These are phyloP conservation scores for Colletotrichum musicola DNA, from an alignment of 2,329 filamentous ascomycete species.

Conservation along the genomic window DNA sequence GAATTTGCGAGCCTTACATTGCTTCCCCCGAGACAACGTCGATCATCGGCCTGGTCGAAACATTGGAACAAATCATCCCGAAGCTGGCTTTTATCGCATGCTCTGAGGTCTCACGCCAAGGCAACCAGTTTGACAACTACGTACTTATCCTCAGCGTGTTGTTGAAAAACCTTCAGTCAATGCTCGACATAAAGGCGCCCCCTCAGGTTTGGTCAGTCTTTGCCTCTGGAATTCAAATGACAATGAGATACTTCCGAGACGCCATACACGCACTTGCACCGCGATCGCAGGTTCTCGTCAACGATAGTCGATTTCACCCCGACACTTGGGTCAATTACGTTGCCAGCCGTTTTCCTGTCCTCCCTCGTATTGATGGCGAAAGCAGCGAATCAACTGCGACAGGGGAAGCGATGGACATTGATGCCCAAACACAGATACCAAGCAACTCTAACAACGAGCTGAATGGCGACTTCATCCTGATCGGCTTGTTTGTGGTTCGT, in stretches of 20 bases:
- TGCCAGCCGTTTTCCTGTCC: slow-evolving; percentile 17
- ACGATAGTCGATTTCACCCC: slow-evolving; percentile 27
- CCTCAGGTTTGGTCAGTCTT: slow-evolving; percentile 54
- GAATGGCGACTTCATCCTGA: slow-evolving; percentile 54
- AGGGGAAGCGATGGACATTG: slow-evolving; percentile 19
- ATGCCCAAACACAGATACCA: neutral
- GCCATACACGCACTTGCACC: slow-evolving; percentile 15
- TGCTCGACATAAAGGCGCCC: slow-evolving; percentile 49
- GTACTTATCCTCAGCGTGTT: slow-evolving; percentile 54
- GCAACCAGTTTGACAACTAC: slow-evolving; percentile 54
- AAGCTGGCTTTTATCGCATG: slow-evolving; percentile 64
- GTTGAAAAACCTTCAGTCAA: slow-evolving; percentile 50
- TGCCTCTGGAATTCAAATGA: slow-evolving; percentile 50
- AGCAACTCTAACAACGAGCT: slow-evolving; percentile 43
- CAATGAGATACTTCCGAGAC: slow-evolving; percentile 45
- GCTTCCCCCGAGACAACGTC: slow-evolving; percentile 22
- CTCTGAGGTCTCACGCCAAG: slow-evolving; percentile 52
- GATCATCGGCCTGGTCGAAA: slow-evolving; percentile 7
- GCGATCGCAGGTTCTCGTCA: slow-evolving; percentile 10
- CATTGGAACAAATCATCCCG: slow-evolving; percentile 53
- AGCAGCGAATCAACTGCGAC: neutral
- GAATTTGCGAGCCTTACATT: slow-evolving; percentile 23
- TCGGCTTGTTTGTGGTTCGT: slow-evolving; percentile 53
- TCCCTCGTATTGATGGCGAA: slow-evolving; percentile 26
- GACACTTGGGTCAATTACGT: slow-evolving; percentile 35